Evolutionary conservation across 345 rosid species (phyloP).

Genomic region (Populus euphratica): DNA sequence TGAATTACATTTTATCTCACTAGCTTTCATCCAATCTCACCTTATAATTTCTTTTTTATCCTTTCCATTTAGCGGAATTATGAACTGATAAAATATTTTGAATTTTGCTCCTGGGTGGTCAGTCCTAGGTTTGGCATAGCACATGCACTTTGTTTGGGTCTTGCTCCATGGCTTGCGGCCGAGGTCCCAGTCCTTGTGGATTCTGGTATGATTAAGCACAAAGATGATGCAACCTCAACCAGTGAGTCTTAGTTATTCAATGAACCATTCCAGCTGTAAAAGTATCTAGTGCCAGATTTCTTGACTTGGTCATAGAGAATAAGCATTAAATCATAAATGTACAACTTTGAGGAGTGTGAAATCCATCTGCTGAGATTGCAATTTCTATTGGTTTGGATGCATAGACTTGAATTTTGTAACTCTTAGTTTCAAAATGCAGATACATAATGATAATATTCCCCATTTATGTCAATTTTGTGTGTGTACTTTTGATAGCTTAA

Average conservation of each 20-base stretch:
- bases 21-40: background rate
- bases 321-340: background rate
- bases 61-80: background rate
- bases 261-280: slow-evolving; percentile 4
- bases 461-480: too few relatives aligned
- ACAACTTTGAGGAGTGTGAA: slow-evolving; percentile 1
- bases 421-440: background rate
- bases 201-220: slow-evolving; percentile 96
- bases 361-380: background rate
- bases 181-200: slow-evolving; percentile 94
- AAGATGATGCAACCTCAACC: slow-evolving; percentile 72
- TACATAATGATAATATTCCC: background rate
- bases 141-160: slow-evolving; percentile 95
- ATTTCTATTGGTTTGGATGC: background rate
- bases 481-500: too few relatives aligned
- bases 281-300: background rate
- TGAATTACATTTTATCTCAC: background rate
- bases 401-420: background rate
- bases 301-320: slow-evolving; percentile 5
- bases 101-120: slow-evolving; percentile 21
- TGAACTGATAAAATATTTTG: background rate
- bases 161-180: slow-evolving; percentile 99
- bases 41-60: background rate
- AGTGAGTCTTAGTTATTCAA: slow-evolving; percentile 39
- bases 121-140: slow-evolving; percentile 96